Base-by-base conservation (phyloP, 2,329 filamentous ascomycete genomes). In the Magnaporthales sp. region DNA sequence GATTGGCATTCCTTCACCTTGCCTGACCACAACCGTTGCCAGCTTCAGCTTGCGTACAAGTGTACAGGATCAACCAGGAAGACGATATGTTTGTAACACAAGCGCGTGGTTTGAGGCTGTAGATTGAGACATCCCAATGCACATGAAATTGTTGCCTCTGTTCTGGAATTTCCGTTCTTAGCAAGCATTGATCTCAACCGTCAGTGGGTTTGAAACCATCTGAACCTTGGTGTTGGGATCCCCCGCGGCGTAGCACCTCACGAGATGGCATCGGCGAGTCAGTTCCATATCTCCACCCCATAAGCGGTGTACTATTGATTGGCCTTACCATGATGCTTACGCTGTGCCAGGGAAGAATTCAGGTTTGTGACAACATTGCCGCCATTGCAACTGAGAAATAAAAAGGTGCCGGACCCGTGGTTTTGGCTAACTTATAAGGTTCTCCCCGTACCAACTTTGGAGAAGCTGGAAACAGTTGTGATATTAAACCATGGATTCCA, bases 11-110 rank as follows among this genome's bases (percentile, higher is more conserved):
- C 54, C 22, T 26, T 58, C 22, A 26, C n/a, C 54, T 62, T 62
- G 71, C 65, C 74, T 69, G 74, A 71, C 71, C 66, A 15, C n/a
- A 60, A 60, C 15, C 3, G 19, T 46, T 8, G 11, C 5, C 38
- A 46, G 15, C 38, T 46, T 46, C 38, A 46, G 15, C 8, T 46
- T 46, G 38, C 15, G 15, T 46, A n/a, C 15, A 46, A 46, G 38
- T n/a, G 15, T 19, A 6, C 4, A 46, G 15, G 15, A 46, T 46
- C 15, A 46, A 46, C 7, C 38, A n/a, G n/a, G n/a, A n/a, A n/a
- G n/a, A n/a, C n/a, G n/a, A n/a, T n/a, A n/a, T 19, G 15, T n/a
- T 46, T 46, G 38, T 19, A 19, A 46, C 38, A 46, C 38, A 46
- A 46, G 15, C 38, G 38, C 8, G 38, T 6, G 6, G 5, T 19